Evolutionary conservation across 176 grass and related monocot genomes (phyloP).

Genomic region (Oryza nivara): DNA sequence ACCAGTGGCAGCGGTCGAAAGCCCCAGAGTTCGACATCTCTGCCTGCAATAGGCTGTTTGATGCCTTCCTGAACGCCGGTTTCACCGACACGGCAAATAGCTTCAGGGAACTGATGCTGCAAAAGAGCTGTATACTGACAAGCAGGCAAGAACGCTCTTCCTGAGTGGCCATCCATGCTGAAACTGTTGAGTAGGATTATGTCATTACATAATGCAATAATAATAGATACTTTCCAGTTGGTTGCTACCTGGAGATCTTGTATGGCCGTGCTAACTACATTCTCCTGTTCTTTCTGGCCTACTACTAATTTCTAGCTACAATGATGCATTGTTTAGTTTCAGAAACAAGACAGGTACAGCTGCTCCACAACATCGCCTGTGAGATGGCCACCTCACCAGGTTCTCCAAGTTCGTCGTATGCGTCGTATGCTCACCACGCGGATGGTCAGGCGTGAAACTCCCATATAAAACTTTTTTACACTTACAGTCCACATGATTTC

Average conservation of each 20-base stretch:
- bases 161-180: not conserved
- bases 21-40: constrained; percentile 71
- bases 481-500: not conserved
- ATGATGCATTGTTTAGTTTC: not conserved
- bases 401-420: constrained; percentile 7
- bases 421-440: constrained; percentile 10
- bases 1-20: constrained; percentile 76
- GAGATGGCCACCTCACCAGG: not conserved
- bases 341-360: constrained; percentile 12
- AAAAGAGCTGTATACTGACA: constrained; percentile 56
- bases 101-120: constrained; percentile 64
- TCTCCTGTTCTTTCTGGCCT: not conserved
- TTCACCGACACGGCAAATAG: constrained; percentile 49
- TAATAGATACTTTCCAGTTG: not conserved
- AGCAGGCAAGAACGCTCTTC: constrained; percentile 22
- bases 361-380: not conserved
- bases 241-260: not conserved
- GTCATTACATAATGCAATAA: constrained; percentile 20
- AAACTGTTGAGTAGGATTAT: not conserved
- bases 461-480: not conserved
- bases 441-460: not conserved
- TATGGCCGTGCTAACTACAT: not conserved
- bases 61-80: constrained; percentile 43
- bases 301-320: not conserved
- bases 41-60: constrained; percentile 55